Percentiles rank a stretch among this genome's conserved stretches.
These are phyloP conservation scores for Ceratocystiopsis minuta DNA, from an alignment of 2,329 filamentous ascomycete genomes.

Conservation along the genomic window DNA sequence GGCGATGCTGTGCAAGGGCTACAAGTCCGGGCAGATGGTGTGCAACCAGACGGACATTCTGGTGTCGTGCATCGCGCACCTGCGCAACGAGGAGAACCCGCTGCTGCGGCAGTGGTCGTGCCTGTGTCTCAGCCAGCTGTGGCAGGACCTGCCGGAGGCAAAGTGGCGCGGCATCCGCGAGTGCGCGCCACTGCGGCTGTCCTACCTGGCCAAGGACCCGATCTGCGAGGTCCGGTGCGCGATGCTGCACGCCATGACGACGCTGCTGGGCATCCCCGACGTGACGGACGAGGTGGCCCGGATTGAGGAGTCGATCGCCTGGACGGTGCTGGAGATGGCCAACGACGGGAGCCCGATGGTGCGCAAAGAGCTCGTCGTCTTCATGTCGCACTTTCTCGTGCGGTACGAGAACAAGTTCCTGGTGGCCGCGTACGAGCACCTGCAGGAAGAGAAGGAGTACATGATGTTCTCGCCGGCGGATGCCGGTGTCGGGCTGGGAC, in stretches of 20 bases:
- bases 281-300: conserved; percentile 78
- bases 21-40: conserved; percentile 78
- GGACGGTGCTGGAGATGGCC: conserved; percentile 77
- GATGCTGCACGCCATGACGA: conserved; percentile 84
- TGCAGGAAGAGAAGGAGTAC: conserved; percentile 66
- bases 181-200: conserved; percentile 65
- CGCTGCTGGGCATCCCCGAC: conserved; percentile 84
- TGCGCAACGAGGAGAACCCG: conserved; percentile 73
- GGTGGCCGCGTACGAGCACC: conserved; percentile 79
- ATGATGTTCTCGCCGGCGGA: conserved; percentile 36
- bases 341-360: conserved; percentile 91
- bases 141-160: conserved; percentile 76
- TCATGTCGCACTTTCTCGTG: conserved; percentile 78
- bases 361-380: conserved; percentile 79
- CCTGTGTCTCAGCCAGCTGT: conserved; percentile 85
- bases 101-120: conserved; percentile 90
- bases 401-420: conserved; percentile 86
- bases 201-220: conserved; percentile 63
- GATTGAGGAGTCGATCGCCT: conserved; percentile 79
- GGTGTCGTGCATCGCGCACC: conserved; percentile 66
- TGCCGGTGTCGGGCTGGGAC: not conserved
- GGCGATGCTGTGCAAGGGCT: conserved; percentile 90
- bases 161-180: conserved; percentile 93
- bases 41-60: conserved; percentile 85
- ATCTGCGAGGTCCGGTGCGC: conserved; percentile 86